Conservation (phyloP, 192 early-diverging fungal species). For the Entomortierella beljakovae region DNA sequence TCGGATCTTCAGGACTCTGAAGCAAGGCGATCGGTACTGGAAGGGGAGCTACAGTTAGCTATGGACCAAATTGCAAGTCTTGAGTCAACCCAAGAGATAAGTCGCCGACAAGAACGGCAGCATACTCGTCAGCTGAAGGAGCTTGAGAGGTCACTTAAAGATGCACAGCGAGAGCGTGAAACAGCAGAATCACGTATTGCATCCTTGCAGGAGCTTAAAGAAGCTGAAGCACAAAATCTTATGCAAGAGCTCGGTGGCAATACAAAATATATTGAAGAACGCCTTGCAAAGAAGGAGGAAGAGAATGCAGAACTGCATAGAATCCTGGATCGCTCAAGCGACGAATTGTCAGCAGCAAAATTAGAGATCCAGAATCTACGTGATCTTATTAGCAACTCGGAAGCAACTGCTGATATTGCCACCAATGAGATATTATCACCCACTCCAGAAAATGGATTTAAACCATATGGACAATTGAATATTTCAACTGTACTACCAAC, state of each 20-base stretch:
- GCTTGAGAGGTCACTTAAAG: slow-evolving; percentile 45
- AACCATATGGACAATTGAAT: slow-evolving; percentile 6
- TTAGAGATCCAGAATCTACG: slow-evolving; percentile 44
- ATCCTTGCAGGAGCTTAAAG: slow-evolving; percentile 42
- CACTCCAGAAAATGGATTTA: slow-evolving; percentile 8
- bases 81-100: slow-evolving; percentile 42
- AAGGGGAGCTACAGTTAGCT: slow-evolving; percentile 33
- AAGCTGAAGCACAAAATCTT: slow-evolving; percentile 42
- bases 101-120: slow-evolving; percentile 45
- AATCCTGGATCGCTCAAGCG: slow-evolving; percentile 51
- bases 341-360: slow-evolving; percentile 41
- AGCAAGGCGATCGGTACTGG: slow-evolving; percentile 8
- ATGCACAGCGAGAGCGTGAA: slow-evolving; percentile 38
- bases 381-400: slow-evolving; percentile 36
- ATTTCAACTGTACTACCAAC: slow-evolving; percentile 31
- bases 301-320: slow-evolving; percentile 58
- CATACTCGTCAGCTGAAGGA: slow-evolving; percentile 37
- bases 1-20: slow-evolving; percentile 38
- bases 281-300: slow-evolving; percentile 57
- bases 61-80: slow-evolving; percentile 48
- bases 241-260: slow-evolving; percentile 48
- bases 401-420: slow-evolving; percentile 5
- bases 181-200: slow-evolving; percentile 39
- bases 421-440: neutral
- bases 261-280: slow-evolving; percentile 52